phyloP scores from a whole-genome alignment of 1,139 yeast genomes.

The Zhuliangozyma parablackwelliae region DNA sequence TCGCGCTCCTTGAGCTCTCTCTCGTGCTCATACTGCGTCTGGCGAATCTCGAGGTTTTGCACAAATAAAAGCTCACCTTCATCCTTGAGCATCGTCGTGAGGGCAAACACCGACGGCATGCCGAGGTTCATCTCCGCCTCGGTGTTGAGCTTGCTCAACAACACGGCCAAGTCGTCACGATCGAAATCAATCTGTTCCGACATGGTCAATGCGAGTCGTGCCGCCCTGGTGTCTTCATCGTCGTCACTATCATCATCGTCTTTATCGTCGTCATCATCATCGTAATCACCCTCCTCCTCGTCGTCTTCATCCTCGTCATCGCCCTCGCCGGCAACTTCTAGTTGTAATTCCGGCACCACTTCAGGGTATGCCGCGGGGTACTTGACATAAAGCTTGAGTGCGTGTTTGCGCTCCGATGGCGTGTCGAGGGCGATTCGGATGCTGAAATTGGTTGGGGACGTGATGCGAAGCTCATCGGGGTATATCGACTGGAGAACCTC shows the following conservation, averaged over 20 bases:
- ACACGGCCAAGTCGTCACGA: conserved; percentile 37
- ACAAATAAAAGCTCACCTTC: conserved; percentile 66
- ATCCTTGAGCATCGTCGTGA: conserved; percentile 74
- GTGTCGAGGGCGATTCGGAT: conserved; percentile 57
- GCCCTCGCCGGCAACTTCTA: conserved; percentile 34
- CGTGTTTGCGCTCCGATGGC: conserved; percentile 48
- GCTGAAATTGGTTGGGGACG: conserved; percentile 42
- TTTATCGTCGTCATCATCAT: conserved; percentile 31
- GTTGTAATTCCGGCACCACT: conserved; percentile 51
- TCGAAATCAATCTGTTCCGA: conserved; percentile 55
- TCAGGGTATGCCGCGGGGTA: conserved; percentile 75
- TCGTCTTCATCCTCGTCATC: conserved; percentile 30
- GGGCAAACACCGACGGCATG: conserved; percentile 80
- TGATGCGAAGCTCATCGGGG: conserved; percentile 71
- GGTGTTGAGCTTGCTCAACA: conserved; percentile 40
- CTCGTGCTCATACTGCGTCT: conserved; percentile 54
- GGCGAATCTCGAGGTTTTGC: conserved; percentile 50
- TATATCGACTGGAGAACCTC: conserved; percentile 86
- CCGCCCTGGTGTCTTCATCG: conserved; percentile 18
- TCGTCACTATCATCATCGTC: conserved; percentile 36
- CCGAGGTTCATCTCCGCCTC: conserved; percentile 80
- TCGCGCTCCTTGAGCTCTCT: conserved; percentile 55
- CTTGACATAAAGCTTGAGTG: conserved; percentile 50
- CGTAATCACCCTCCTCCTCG: conserved; percentile 22
- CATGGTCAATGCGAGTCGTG: conserved; percentile 23